Base-by-base conservation (phyloP, 2,329 filamentous ascomycete species). In the Coniochaeta sp. region DNA sequence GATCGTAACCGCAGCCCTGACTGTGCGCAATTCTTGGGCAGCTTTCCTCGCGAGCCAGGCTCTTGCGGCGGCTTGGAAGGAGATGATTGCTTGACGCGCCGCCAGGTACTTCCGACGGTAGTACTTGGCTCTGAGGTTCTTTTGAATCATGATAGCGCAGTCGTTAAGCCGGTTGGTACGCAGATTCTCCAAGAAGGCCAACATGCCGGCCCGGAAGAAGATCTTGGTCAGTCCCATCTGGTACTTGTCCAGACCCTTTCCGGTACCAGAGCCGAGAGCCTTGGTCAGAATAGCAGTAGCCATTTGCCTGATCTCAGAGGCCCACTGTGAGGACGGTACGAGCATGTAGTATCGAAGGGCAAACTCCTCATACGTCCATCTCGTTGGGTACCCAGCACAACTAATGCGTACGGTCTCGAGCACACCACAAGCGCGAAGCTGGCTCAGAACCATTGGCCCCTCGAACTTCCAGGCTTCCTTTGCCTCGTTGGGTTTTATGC, bases 301-400 rank as follows among this genome's bases (percentile, higher is more conserved):
- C 90, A 99, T 96, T 61, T 93, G 82, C 58, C 91, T 86, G 66
- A 99, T 96, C 73, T 98, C 93, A 0, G 91, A 88, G 4, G 93
- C 96, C 93, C 95, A 98, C 68, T 90, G 84, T 19, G 82, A 81
- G 4, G 95, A 98, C 57, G 88, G 91, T 55, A 96, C 91, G 64
- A 99, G 81, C 91, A 99, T 97, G 79, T 99, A 99, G 79, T 99
- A 99, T 62, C 95, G 87, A 62, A 97, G 80, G 19, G 95, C 95
- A 74, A 99, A 99, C 72, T 99, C 95, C 71, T 99, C 95, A 71
- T 97, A 99, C 0, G 95, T 98, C 96, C 95, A 99, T 72, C 95
- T 84, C 54, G 95, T 98, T 17, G 95, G 95, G 71, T 99, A 99
- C 63, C 95, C 95, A 64, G 95, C 95, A 72, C 90, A 96, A 77